Percentiles rank a stretch among this genome's conserved stretches.
Evolutionary conservation across 495 filamentous ascomycete species (phyloP).

Genomic region (Podospora fimiseda): DNA sequence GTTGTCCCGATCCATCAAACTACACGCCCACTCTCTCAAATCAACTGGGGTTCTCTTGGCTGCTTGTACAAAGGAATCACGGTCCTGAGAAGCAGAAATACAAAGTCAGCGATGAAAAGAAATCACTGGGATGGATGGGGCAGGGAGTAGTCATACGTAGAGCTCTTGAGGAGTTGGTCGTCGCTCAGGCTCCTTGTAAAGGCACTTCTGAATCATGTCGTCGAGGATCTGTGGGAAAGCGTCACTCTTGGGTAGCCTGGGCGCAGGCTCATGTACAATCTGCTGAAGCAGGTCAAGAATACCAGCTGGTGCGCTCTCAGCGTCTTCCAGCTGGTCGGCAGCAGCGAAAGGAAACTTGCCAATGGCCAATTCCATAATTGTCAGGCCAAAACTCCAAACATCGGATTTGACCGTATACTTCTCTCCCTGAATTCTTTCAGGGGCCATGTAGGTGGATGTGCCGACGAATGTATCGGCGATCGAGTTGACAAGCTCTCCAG

Average conservation of each 20-base stretch:
- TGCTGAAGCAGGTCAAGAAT: constrained; percentile 95
- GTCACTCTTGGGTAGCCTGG: constrained; percentile 89
- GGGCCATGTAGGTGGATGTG: constrained; percentile 98
- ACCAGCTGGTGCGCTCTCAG: constrained; percentile 74
- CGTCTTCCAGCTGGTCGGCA: constrained; percentile 58
- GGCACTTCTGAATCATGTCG: constrained; percentile 92
- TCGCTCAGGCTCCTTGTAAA: constrained; percentile 79
- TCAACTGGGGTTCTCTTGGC: constrained; percentile 92
- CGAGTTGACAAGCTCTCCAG: constrained; percentile 91
- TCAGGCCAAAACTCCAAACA: constrained; percentile 96
- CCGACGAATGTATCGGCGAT: constrained; percentile 97
- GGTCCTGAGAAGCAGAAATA: constrained; percentile 53
- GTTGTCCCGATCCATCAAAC: constrained; percentile 84
- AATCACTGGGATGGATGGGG: background rate
- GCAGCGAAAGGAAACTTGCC: constrained; percentile 91
- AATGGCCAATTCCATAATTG: constrained; percentile 93
- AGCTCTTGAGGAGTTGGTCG: constrained; percentile 89
- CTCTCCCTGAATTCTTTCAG: constrained; percentile 92
- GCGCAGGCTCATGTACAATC: constrained; percentile 94
- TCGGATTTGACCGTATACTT: constrained; percentile 97
- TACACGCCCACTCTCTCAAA: constrained; percentile 80
- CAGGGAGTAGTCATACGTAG: constrained; percentile 44
- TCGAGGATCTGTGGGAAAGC: constrained; percentile 92
- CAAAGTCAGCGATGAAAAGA: background rate
- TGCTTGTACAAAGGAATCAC: constrained; percentile 86